Conservation (phyloP, 495 filamentous ascomycete genomes). For the Pyrenula massariospora region DNA sequence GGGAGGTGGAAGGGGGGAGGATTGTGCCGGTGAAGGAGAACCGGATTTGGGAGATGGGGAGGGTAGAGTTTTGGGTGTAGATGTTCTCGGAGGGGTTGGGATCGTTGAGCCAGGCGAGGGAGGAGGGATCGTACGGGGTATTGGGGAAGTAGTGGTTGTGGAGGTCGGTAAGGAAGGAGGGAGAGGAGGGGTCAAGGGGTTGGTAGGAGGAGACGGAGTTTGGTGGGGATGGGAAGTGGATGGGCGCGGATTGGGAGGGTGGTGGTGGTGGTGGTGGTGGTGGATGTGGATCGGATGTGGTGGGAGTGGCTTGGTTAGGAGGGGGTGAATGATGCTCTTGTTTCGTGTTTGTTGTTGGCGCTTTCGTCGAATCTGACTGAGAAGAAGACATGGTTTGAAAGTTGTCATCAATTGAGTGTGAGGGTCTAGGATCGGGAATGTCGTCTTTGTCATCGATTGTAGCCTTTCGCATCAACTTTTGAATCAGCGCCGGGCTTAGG, state of each 20-base stretch:
- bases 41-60: constrained; percentile 66
- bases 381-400: constrained; percentile 1
- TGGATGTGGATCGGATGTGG: constrained; percentile 3
- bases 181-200: constrained; percentile 71
- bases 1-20: constrained; percentile 59
- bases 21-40: constrained; percentile 79
- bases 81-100: constrained; percentile 46
- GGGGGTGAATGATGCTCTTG: constrained; percentile 7
- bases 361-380: constrained; percentile 1
- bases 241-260: constrained; percentile 26
- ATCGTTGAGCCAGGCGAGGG: constrained; percentile 81
- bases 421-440: neutral
- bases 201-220: constrained; percentile 26
- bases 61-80: constrained; percentile 24
- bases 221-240: constrained; percentile 53
- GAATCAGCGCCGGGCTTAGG: constrained; percentile 58
- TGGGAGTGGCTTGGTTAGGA: neutral
- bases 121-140: constrained; percentile 70
- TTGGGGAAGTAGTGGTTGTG: constrained; percentile 88
- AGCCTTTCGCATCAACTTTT: constrained; percentile 66
- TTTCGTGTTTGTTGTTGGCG: constrained; percentile 13
- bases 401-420: constrained; percentile 1
- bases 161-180: constrained; percentile 70
- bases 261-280: constrained; percentile 14
- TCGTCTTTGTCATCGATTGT: constrained; percentile 53